phyloP scores from a whole-genome alignment of 345 rosid genomes.

The Aquilaria malaccensis region DNA sequence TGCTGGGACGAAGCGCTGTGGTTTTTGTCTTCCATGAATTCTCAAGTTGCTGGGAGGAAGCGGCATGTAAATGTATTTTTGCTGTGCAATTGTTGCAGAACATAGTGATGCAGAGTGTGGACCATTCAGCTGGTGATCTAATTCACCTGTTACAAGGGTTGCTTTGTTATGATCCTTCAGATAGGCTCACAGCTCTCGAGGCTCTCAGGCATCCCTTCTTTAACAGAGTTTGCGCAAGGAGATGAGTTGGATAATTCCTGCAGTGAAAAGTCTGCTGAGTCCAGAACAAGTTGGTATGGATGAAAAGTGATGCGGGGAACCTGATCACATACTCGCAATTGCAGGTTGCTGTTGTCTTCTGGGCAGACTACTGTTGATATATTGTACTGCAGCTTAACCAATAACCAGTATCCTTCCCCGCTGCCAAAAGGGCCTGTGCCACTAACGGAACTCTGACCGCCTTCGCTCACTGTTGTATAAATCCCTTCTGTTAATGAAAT shows the following conservation, averaged over 20 bases:
- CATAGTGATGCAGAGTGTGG: constrained; percentile 77
- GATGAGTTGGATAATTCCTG: constrained; percentile 21
- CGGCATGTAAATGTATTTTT: not conserved
- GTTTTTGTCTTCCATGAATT: constrained; percentile 18
- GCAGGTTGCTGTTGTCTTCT: not conserved
- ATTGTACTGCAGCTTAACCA: no score
- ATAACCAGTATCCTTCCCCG: no score
- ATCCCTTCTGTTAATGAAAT: no score
- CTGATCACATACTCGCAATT: not conserved
- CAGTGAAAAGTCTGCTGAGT: constrained; percentile 10
- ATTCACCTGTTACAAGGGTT: constrained; percentile 70
- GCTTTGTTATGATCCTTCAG: constrained; percentile 54
- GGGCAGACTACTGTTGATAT: not conserved
- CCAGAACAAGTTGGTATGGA: not conserved
- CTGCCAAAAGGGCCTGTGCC: no score
- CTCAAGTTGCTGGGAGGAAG: no score
- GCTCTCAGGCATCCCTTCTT: constrained; percentile 82
- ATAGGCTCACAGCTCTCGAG: constrained; percentile 69
- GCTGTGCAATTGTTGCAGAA: constrained; percentile 34
- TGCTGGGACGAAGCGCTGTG: constrained; percentile 9
- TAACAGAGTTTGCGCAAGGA: constrained; percentile 38
- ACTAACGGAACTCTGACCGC: no score
- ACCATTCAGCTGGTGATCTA: constrained; percentile 85
- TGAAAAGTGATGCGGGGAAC: no score
- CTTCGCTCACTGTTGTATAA: no score